Conservation (phyloP, 2,329 filamentous ascomycete genomes). For the Rhinocladiella mackenziei region DNA sequence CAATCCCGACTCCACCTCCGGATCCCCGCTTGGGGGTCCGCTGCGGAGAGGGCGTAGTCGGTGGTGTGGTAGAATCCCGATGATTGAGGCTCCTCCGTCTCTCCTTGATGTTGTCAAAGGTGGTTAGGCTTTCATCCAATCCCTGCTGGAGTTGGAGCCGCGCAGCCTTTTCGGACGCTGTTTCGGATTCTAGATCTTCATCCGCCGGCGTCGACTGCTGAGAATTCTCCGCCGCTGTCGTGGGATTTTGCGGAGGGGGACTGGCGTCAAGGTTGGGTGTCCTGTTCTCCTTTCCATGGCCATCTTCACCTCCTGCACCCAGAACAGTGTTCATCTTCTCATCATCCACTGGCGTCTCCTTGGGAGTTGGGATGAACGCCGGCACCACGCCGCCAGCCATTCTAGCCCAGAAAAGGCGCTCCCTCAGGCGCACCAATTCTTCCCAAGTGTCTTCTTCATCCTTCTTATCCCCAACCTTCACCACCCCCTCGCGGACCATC, state of each 20-base stretch:
- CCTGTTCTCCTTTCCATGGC: conserved; percentile 12
- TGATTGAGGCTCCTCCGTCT: conserved; percentile 13
- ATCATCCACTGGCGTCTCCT: conserved; percentile 21
- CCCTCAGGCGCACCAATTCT: conserved; percentile 80
- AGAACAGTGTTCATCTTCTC: conserved; percentile 11
- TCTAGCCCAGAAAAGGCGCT: conserved; percentile 96
- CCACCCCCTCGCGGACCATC: conserved; percentile 88
- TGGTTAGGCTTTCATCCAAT: conserved; percentile 26
- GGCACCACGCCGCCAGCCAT: conserved; percentile 89
- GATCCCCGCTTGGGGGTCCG: conserved; percentile 15
- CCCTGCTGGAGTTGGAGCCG: conserved; percentile 23
- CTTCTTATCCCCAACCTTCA: conserved; percentile 67
- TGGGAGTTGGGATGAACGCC: conserved; percentile 39
- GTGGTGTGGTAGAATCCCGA: conserved; percentile 16
- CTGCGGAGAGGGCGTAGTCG: conserved; percentile 21
- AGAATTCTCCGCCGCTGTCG: neutral
- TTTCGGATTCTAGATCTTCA: conserved; percentile 10
- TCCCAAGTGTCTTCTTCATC: conserved; percentile 90
- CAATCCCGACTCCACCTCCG: conserved; percentile 14
- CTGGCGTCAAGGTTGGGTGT: neutral
- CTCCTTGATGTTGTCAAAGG: conserved; percentile 28
- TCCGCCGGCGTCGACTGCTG: conserved; percentile 7
- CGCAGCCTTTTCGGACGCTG: conserved; percentile 14
- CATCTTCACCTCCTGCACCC: conserved; percentile 3
- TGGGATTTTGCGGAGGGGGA: conserved; percentile 4